A percentile compares a stretch with the other conserved stretches of the same genome.
Conservation (phyloP, 306 rosid species). For the Sophora flavescens region DNA sequence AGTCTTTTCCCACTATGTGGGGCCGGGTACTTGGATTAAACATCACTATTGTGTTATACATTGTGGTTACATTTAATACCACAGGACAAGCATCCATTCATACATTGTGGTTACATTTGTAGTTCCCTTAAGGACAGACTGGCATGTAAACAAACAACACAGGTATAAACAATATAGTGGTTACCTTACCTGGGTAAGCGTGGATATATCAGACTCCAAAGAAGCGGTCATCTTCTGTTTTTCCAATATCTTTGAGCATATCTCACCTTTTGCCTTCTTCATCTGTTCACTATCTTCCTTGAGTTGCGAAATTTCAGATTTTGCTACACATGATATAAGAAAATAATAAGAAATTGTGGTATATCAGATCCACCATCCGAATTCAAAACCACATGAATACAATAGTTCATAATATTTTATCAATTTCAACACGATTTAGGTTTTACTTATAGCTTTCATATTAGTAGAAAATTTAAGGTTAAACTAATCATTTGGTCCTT, state of each 20-base stretch:
- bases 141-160: neutral
- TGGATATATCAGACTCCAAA: slow-evolving; percentile 66
- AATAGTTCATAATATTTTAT: neutral
- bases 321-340: slow-evolving; percentile 55
- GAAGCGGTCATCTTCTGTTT: slow-evolving; percentile 64
- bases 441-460: neutral
- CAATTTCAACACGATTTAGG: neutral
- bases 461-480: neutral
- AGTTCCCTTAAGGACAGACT: neutral
- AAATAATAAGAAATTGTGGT: slow-evolving; percentile 4
- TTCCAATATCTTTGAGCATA: slow-evolving; percentile 78
- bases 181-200: slow-evolving; percentile 73
- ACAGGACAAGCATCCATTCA: neutral
- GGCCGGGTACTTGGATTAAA: neutral
- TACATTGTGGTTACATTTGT: neutral
- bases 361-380: neutral
- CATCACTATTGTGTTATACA: too few relatives aligned
- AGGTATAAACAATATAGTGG: neutral
- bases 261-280: slow-evolving; percentile 64
- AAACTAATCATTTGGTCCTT: too few relatives aligned
- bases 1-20: neutral
- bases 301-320: slow-evolving; percentile 56
- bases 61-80: too few relatives aligned
- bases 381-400: neutral
- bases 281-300: slow-evolving; percentile 65